Evolutionary conservation across 129 eudicot species (phyloP).

Genomic region (Logfia minima): DNA sequence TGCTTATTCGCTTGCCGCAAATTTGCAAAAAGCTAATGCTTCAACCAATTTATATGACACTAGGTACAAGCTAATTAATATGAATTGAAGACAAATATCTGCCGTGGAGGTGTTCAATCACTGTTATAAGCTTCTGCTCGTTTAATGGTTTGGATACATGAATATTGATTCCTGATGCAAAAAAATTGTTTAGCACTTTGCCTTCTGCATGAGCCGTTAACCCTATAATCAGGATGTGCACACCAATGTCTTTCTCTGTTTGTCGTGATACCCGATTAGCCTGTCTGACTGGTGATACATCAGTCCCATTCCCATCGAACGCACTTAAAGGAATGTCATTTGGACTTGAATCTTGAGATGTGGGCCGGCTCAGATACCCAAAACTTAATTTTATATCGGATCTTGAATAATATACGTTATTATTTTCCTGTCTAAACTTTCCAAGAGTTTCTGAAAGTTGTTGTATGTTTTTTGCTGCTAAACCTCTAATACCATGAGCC

Average conservation of each 20-base stretch:
- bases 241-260: constrained; percentile 41
- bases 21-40: constrained; percentile 45
- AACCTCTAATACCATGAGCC: constrained; percentile 49
- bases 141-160: constrained; percentile 42
- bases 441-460: constrained; percentile 45
- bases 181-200: constrained; percentile 11
- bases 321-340: constrained; percentile 46
- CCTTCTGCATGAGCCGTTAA: constrained; percentile 45
- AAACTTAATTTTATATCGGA: constrained; percentile 33
- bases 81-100: neutral
- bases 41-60: constrained; percentile 45
- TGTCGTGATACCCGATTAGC: constrained; percentile 12
- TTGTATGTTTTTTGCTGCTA: constrained; percentile 28
- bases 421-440: constrained; percentile 29
- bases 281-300: constrained; percentile 17
- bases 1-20: constrained; percentile 52
- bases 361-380: constrained; percentile 12
- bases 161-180: constrained; percentile 12
- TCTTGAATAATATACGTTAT: constrained; percentile 20
- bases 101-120: constrained; percentile 28
- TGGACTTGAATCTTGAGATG: constrained; percentile 1
- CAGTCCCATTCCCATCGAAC: constrained; percentile 52
- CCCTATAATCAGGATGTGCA: constrained; percentile 50
- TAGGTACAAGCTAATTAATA: constrained; percentile 1
- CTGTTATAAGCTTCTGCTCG: constrained; percentile 26